These are phyloP conservation scores for Quercus suber DNA, from an alignment of 306 rosid genomes.

Conservation along the genomic window DNA sequence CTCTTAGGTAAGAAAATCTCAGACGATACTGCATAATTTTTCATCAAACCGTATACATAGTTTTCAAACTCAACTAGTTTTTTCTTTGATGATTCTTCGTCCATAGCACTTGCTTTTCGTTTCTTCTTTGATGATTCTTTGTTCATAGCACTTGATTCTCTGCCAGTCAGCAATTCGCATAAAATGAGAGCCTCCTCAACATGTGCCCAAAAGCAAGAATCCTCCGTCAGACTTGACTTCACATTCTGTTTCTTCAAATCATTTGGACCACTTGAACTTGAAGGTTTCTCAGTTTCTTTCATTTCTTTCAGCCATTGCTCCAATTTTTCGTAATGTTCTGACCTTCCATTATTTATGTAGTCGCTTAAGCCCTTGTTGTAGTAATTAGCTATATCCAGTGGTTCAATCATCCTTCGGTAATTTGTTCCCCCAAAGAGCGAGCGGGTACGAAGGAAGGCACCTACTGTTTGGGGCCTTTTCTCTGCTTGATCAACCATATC, in stretches of 20 bases:
- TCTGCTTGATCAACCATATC: conserved; percentile 40
- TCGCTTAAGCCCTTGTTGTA: conserved; percentile 4
- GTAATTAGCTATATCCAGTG: conserved; percentile 48
- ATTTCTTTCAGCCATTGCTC: conserved; percentile 34
- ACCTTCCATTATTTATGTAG: conserved; percentile 24
- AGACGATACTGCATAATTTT: conserved; percentile 40
- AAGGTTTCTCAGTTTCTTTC: not conserved
- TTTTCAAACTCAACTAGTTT: conserved; percentile 39
- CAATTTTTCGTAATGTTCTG: conserved; percentile 32
- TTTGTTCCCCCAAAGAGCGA: conserved; percentile 50
- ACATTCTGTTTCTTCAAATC: conserved; percentile 17
- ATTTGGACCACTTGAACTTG: not conserved
- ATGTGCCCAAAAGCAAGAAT: conserved; percentile 74
- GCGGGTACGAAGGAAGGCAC: conserved; percentile 2
- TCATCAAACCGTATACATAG: conserved; percentile 34
- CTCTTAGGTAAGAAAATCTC: conserved; percentile 56
- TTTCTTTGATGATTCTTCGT: not conserved
- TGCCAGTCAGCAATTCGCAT: conserved; percentile 5
- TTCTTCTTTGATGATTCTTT: not conserved
- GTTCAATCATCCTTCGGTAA: conserved; percentile 71
- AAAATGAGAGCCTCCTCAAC: conserved; percentile 61
- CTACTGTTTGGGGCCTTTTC: conserved; percentile 46
- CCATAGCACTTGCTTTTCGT: not conserved
- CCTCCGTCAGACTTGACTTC: conserved; percentile 38
- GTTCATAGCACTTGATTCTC: not conserved